Evolutionary conservation across 306 rosid species (phyloP).

Genomic region (Cucurbita maxima): DNA sequence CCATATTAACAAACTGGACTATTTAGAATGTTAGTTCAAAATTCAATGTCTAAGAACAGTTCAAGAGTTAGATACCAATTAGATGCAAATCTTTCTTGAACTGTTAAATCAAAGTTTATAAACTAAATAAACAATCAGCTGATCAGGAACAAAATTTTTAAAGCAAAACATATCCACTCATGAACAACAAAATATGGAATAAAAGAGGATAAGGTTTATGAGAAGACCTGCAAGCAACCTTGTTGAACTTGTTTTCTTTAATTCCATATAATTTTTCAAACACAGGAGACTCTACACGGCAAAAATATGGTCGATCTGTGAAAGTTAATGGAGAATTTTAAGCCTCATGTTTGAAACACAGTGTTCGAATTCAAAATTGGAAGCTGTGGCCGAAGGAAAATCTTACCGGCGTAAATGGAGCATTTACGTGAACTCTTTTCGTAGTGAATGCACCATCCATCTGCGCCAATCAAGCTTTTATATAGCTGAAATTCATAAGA

Average conservation of each 20-base stretch:
- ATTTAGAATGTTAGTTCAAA: neutral
- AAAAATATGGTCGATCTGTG: constrained; percentile 83
- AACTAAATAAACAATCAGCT: neutral
- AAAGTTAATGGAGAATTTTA: neutral
- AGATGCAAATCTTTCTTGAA: neutral
- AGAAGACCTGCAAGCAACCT: constrained; percentile 81
- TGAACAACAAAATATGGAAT: neutral
- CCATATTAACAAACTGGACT: neutral
- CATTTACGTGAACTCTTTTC: constrained; percentile 67
- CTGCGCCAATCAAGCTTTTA: constrained; percentile 60
- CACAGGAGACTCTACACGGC: constrained; percentile 64
- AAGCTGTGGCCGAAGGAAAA: neutral
- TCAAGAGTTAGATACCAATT: too few species aligned
- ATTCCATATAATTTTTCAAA: constrained; percentile 52
- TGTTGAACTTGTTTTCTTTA: constrained; percentile 47
- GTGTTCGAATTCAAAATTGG: neutral
- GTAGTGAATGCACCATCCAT: constrained; percentile 84
- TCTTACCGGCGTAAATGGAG: constrained; percentile 60
- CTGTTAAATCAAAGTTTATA: neutral
- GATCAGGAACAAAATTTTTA: too few species aligned
- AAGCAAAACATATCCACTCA: neutral
- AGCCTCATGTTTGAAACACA: neutral
- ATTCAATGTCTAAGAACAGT: neutral
- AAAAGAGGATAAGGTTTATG: neutral
- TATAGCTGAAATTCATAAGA: constrained; percentile 44